These are phyloP conservation scores for Cryptosporidium ubiquitum DNA, from an alignment of 169 alveolate species.

Conservation along the genomic window DNA sequence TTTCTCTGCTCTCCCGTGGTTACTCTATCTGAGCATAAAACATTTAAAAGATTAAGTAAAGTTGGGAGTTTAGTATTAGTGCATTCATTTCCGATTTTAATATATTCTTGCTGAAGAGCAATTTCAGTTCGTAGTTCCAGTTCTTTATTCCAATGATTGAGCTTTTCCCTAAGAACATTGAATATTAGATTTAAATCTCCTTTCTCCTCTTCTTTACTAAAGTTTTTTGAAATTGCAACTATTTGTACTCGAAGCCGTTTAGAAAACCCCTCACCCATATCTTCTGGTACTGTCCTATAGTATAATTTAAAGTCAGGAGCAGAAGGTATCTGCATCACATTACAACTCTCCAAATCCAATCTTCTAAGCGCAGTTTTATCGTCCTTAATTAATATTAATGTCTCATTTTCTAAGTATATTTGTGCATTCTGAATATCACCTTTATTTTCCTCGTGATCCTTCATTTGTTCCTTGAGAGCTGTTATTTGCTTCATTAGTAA, in stretches of 20 bases:
- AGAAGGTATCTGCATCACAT: constrained; percentile 25
- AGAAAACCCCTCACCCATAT: not conserved
- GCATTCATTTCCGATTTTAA: not conserved
- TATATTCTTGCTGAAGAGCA: not conserved
- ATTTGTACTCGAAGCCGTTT: constrained; percentile 6
- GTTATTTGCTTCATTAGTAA: constrained; percentile 7
- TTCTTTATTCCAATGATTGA: constrained; percentile 33
- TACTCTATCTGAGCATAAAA: constrained; percentile 85
- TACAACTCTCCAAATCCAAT: constrained; percentile 52
- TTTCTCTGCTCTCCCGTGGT: constrained; percentile 92
- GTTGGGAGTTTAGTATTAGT: constrained; percentile 83
- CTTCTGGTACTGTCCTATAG: not conserved
- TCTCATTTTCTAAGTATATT: constrained; percentile 49
- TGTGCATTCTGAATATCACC: not conserved
- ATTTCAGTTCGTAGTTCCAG: constrained; percentile 20
- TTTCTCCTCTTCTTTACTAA: not conserved
- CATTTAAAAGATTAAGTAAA: constrained; percentile 86
- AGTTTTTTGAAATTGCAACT: constrained; percentile 42
- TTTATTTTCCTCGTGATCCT: constrained; percentile 21
- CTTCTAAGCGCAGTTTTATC: constrained; percentile 20
- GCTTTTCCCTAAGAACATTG: constrained; percentile 4
- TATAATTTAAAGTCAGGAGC: constrained; percentile 69
- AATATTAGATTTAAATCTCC: not conserved
- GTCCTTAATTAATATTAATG: constrained; percentile 22
- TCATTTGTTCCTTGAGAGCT: constrained; percentile 11